Evolutionary conservation across 495 filamentous ascomycete genomes (phyloP), one percentile per base, ranked within the genome.

Genomic region (Tuber calosporum): DNA sequence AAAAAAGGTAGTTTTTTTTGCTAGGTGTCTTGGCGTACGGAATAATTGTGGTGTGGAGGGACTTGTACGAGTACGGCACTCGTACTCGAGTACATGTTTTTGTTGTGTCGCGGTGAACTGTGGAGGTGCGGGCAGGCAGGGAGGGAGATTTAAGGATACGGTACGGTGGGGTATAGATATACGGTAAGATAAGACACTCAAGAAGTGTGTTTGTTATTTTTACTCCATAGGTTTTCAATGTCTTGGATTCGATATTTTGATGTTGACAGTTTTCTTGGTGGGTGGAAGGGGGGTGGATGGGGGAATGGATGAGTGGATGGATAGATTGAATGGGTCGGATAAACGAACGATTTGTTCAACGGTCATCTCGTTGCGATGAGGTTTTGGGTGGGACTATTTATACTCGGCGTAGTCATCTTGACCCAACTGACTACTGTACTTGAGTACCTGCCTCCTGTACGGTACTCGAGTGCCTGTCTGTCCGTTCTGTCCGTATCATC

Each of bases 301-400:
- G 11, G 53, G 30, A 30, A 34, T 62, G 53, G 26, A 34, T 62
- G 53, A 62, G 53, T 62, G 53, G 53, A 62, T 26, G 9, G 48
- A 58, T 62, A 8, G 53, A 62, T 34, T 26, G 53, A 34, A 30
- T 62, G 13, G 53, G 19, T 17, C 53, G 53, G 53, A 62, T 62
- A 62, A 62, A 62, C 53, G 53, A 62, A 62, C 34, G 53, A 62
- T 62, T 62, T 62, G 53, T 17, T 62, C 53, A 62, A 62, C 53
- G 53, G 53, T 34, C 53, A 62, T 62, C 53, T 62, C 53, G 53
- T 62, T 62, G 53, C 53, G 53, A 62, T 62, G 53, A 62, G 53
- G 53, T 26, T 62, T 62, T 62, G 26, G 13, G 26, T 34, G 53
- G 1, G 53, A 62, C 53, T 62, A 62, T 62, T 62, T 34, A 62